These are phyloP conservation scores for Agroathelia rolfsii DNA, from an alignment of 1,284 basidiomycete genomes.

Conservation along the genomic window DNA sequence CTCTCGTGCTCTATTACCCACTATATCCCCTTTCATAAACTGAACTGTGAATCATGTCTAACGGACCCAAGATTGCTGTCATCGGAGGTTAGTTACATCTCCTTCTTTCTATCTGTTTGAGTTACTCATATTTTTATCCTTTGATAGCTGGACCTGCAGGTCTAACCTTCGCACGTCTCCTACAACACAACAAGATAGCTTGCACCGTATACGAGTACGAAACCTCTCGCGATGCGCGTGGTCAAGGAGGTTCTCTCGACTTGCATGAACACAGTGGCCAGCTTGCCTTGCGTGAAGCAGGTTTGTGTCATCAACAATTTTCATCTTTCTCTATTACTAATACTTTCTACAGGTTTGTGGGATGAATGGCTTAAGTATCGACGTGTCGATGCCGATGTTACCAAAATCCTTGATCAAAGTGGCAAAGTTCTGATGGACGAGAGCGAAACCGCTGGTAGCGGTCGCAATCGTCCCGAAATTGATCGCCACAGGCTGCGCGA, in stretches of 20 bases:
- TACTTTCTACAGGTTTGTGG: no score
- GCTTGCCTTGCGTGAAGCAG: constrained; percentile 20
- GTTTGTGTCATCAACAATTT: no score
- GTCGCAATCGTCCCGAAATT: constrained; percentile 19
- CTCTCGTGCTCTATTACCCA: no score
- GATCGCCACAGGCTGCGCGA: constrained; percentile 15
- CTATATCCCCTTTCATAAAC: no score
- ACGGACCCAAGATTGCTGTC: no score
- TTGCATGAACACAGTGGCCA: constrained; percentile 27
- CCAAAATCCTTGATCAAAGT: constrained; percentile 18
- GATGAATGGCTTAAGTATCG: constrained; percentile 18
- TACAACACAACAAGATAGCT: constrained; percentile 21
- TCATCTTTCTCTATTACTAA: no score
- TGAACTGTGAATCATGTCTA: no score
- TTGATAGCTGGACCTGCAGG: constrained; percentile 31
- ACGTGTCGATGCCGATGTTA: constrained; percentile 17
- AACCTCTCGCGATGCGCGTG: constrained; percentile 16
- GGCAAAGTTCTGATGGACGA: constrained; percentile 14
- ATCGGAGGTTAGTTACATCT: no score
- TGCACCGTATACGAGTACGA: constrained; percentile 27
- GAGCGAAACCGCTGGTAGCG: constrained; percentile 7
- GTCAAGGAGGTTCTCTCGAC: constrained; percentile 31
- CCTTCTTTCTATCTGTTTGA: no score
- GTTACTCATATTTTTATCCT: no score
- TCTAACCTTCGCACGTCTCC: constrained; percentile 27